Evolutionary conservation across 179 eudicot species (phyloP).

Genomic region (Camellia oleifera): DNA sequence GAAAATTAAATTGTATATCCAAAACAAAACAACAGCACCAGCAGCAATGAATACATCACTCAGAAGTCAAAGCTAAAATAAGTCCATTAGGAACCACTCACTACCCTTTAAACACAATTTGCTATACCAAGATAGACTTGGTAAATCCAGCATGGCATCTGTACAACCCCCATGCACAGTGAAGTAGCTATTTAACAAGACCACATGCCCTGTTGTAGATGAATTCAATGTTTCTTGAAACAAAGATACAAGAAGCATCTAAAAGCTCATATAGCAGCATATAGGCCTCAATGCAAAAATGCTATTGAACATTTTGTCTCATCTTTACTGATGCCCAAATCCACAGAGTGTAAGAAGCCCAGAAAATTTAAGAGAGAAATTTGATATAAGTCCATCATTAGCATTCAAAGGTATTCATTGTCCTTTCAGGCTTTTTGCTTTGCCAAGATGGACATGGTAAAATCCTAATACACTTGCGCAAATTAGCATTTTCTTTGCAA

Average conservation of each 20-base stretch:
- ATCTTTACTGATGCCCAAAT: constrained; percentile 34
- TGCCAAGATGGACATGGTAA: constrained; percentile 42
- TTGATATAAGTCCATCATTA: constrained; percentile 43
- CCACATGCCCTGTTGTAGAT: neutral
- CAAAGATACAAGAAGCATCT: neutral
- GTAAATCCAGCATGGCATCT: too few relatives aligned
- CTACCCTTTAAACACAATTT: neutral
- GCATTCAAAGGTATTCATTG: constrained; percentile 53
- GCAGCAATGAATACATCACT: too few relatives aligned
- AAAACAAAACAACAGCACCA: too few relatives aligned
- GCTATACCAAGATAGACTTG: too few relatives aligned
- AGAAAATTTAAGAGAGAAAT: constrained; percentile 33
- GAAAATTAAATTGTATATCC: too few relatives aligned
- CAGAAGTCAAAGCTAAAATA: too few relatives aligned
- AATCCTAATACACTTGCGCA: too few relatives aligned
- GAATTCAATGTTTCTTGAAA: neutral
- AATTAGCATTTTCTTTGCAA: too few relatives aligned
- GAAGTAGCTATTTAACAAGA: neutral
- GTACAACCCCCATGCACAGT: neutral
- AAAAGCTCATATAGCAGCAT: neutral
- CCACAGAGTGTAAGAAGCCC: constrained; percentile 25
- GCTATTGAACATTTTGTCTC: constrained; percentile 23
- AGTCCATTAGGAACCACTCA: neutral
- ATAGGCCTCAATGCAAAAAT: neutral
- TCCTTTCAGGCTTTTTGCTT: constrained; percentile 34